Evolutionary conservation across 177 flowering plant genomes (phyloP), one percentile per base, ranked within the genome.

Genomic region (Vitis hybrid): DNA sequence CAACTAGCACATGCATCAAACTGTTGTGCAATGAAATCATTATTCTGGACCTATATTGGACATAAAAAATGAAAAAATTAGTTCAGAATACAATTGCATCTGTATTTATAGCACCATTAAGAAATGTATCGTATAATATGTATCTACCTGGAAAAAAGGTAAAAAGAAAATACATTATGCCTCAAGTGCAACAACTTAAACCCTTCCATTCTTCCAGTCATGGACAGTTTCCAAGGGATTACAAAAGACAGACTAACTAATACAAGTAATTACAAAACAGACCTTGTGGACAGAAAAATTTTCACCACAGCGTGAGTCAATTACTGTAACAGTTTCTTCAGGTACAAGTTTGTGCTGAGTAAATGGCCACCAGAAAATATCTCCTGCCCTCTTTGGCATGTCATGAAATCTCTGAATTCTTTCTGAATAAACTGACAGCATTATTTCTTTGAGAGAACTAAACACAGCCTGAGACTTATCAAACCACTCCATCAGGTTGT

Each of bases 1-100:
- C 99, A 95, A 82, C 99, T 93, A 69, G 98, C 99, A 85, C 98
- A 93, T 32, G 93, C 99, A 84, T 95, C 99, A 86, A 95, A 93
- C 67, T 88, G 87, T 63, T 90, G 89, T 77, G 82, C 71, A 60
- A 95, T 82, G 73, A 72, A 52, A 57, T 81, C 82, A 59, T 50
- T 60, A 67, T 70, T 68, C 66, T 49, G 70, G 55, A 14, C 87
- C 90, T 85, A 67, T 49, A 70, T 45, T 50, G 64, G 30, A 18
- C 71, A 75, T 7, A 6, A 34, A 66, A 72, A 64, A 26, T 26
- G 45, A 4, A 21, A 62, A 72, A 67, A 21, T 17, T 21, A 17
- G 68, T 12, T 52, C 11, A 21, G 30, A 54, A 63, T 10, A 63
- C 9, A 51, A 49, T 18, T 26, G 7, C 45, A 7, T 40, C 30